Base-by-base conservation (phyloP, 495 filamentous ascomycete genomes). In the Hyaloscypha finlandica region DNA sequence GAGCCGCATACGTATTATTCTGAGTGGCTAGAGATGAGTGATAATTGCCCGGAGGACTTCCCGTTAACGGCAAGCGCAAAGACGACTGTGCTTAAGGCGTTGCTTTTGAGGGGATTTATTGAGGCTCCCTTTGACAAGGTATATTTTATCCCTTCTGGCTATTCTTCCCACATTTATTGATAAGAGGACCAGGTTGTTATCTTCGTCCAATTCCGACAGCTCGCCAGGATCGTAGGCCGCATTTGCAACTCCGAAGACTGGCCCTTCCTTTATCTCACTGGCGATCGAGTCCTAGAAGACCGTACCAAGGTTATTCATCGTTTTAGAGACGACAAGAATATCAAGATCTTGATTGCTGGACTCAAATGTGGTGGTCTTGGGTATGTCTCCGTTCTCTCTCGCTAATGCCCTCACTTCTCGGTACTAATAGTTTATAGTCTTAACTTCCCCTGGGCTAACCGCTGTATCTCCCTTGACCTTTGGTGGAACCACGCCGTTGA, bases 401-500 rank as follows among this genome's bases (percentile, higher is more conserved):
- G n/a, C 48, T 48, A 14, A 16, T 48, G 11, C 16, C 29, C 29
- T n/a, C 0, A 56, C n/a, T 56, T 56, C 16, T 19, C 11, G 16
- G 29, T 25, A 14, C 73, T 4, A 70, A 71, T 0, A 71, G 25
- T 69, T 16, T 80, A 81, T 61, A 80, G 81, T 1, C 74, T 88
- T 4, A 86, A 88, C 45, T 73, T 89, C 25, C 81, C 84, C 0
- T 75, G 75, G 54, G 86, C 85, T 0, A 86, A 84, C 59, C 81
- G 86, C 37, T 85, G 87, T 55, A 83, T 88, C 19, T 76, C 82
- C 1, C 61, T 88, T 0, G 87, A 89, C 62, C 77, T 83, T 0
- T 89, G 86, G 86, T 90, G 85, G 84, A 89, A 89, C 61, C 77
- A 72, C 33, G 70, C 63, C 29, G 70, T 72, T 3, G 94, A 97